Percentiles rank a stretch among this genome's conserved stretches.
These are phyloP conservation scores for Coleophoma eucalyptorum DNA, from an alignment of 2,329 filamentous ascomycete genomes.

Conservation along the genomic window DNA sequence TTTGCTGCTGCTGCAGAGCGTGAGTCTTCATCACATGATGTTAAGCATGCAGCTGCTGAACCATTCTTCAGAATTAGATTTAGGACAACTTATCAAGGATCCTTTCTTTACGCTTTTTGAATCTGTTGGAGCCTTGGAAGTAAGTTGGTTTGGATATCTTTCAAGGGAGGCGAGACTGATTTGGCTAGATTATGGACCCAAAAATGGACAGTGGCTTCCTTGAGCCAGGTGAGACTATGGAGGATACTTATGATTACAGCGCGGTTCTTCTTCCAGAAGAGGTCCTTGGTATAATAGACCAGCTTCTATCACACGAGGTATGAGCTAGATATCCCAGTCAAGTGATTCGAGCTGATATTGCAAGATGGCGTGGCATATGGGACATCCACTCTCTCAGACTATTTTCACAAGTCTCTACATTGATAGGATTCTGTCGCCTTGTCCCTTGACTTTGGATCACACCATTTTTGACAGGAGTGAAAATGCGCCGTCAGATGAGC, in stretches of 20 bases:
- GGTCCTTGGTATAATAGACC: slow-evolving; percentile 89
- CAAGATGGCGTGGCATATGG: slow-evolving; percentile 93
- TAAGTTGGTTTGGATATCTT: slow-evolving; percentile 23
- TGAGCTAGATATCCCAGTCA: not conserved
- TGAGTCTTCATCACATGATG: slow-evolving; percentile 28
- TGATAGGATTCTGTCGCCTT: slow-evolving; percentile 73
- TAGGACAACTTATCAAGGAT: slow-evolving; percentile 90
- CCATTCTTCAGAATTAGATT: slow-evolving; percentile 56
- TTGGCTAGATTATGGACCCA: slow-evolving; percentile 84
- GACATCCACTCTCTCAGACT: slow-evolving; percentile 93
- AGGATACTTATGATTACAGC: slow-evolving; percentile 76
- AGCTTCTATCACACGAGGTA: slow-evolving; percentile 85
- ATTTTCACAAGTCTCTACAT: slow-evolving; percentile 91
- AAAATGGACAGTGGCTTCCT: slow-evolving; percentile 98
- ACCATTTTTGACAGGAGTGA: slow-evolving; percentile 20
- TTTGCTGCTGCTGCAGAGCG: slow-evolving; percentile 51
- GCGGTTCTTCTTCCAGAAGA: slow-evolving; percentile 69
- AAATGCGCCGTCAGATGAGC: slow-evolving; percentile 27
- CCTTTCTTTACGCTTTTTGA: slow-evolving; percentile 91
- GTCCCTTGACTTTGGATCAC: slow-evolving; percentile 53
- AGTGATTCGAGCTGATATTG: not conserved
- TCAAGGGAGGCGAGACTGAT: not conserved
- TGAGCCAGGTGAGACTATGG: slow-evolving; percentile 72
- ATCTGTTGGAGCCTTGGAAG: slow-evolving; percentile 82
- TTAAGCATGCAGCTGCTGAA: slow-evolving; percentile 16